Evolutionary conservation across 2,329 filamentous ascomycete species (phyloP).

Genomic region (Exophiala xenobiotica): DNA sequence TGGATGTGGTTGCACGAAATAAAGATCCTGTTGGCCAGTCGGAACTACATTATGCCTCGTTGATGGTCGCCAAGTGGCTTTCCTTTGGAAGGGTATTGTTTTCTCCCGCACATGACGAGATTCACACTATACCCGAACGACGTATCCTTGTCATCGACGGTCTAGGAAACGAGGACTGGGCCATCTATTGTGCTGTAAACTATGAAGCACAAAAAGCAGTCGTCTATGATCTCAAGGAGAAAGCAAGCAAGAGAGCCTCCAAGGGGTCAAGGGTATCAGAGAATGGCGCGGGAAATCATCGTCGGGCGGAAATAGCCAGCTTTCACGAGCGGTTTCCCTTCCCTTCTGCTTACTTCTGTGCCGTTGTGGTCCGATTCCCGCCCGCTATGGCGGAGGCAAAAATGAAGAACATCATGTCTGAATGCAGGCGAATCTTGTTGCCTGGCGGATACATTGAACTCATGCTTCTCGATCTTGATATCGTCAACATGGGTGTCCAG

Average conservation of each 20-base stretch:
- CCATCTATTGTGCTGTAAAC: conserved; percentile 51
- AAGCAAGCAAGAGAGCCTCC: conserved; percentile 30
- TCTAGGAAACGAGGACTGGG: conserved; percentile 54
- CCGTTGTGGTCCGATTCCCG: conserved; percentile 48
- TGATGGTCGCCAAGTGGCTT: conserved; percentile 53
- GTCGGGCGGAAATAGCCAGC: conserved; percentile 38
- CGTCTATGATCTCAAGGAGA: conserved; percentile 44
- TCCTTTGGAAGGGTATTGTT: conserved; percentile 53
- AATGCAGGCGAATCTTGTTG: conserved; percentile 51
- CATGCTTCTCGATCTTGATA: conserved; percentile 50
- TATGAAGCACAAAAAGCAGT: conserved; percentile 43
- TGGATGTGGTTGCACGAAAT: conserved; percentile 44
- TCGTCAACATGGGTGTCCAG: conserved; percentile 51
- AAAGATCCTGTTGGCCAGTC: conserved; percentile 44
- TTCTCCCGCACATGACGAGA: conserved; percentile 49
- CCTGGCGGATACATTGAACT: conserved; percentile 51
- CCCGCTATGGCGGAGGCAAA: conserved; percentile 44
- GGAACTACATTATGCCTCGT: conserved; percentile 50
- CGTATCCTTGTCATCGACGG: conserved; percentile 51
- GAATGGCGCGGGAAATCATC: conserved; percentile 29
- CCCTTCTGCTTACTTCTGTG: conserved; percentile 48
- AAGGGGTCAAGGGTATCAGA: conserved; percentile 40
- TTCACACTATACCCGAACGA: conserved; percentile 41
- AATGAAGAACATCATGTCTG: conserved; percentile 46
- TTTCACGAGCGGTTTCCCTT: conserved; percentile 47